phyloP scores from a whole-genome alignment of 495 filamentous ascomycete genomes.

The Podospora pseudocomata region DNA sequence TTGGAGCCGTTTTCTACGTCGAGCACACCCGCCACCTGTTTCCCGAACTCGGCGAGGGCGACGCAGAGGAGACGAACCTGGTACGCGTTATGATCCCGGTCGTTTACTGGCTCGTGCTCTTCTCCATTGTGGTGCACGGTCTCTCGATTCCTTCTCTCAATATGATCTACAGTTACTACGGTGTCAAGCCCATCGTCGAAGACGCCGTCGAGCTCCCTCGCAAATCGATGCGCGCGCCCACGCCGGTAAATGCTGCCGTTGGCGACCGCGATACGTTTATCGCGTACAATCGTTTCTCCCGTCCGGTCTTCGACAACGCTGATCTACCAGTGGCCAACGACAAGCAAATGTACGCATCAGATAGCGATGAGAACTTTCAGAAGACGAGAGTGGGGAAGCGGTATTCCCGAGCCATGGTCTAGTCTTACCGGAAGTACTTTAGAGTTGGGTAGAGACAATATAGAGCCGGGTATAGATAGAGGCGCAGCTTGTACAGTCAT shows the following conservation, averaged over 20 bases:
- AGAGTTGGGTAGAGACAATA: too few species aligned
- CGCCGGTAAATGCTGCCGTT: constrained; percentile 49
- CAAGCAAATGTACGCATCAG: too few species aligned
- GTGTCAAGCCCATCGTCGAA: constrained; percentile 48
- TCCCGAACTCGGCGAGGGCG: constrained; percentile 48
- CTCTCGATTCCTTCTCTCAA: constrained; percentile 54
- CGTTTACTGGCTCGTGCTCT: constrained; percentile 57
- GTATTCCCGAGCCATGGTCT: too few species aligned
- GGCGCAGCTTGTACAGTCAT: too few species aligned
- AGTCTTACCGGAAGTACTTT: too few species aligned
- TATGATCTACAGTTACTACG: constrained; percentile 42
- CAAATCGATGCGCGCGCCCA: constrained; percentile 46
- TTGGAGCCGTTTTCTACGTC: constrained; percentile 82
- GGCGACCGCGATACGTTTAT: constrained; percentile 41
- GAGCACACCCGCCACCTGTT: constrained; percentile 56
- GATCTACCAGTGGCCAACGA: background rate
- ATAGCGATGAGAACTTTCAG: too few species aligned
- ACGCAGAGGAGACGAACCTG: constrained; percentile 50
- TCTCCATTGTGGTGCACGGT: constrained; percentile 57
- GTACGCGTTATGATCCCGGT: constrained; percentile 50
- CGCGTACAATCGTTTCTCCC: constrained; percentile 56
- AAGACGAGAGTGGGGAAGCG: too few species aligned
- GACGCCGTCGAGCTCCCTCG: constrained; percentile 50
- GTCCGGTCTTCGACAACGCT: constrained; percentile 32
- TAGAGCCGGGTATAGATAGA: too few species aligned